Evolutionary conservation across 2,329 filamentous ascomycete species (phyloP).

Genomic region (Stagonosporopsis cucurbitacearum): DNA sequence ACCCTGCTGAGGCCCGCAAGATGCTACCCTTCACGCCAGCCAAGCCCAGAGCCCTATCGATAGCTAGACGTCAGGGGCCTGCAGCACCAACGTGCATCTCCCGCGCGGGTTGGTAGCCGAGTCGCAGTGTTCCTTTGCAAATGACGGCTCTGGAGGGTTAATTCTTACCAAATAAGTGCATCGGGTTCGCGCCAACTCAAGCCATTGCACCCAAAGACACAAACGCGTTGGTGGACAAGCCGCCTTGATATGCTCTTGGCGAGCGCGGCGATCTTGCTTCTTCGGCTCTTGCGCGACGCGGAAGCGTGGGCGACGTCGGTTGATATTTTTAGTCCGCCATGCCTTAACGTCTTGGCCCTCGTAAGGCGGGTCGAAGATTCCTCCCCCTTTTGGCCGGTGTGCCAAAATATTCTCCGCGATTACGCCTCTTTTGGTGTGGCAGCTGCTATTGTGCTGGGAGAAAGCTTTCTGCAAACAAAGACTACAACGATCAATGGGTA

Average conservation of each 20-base stretch:
- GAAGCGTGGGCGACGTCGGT: conserved; percentile 17
- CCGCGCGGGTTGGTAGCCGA: conserved; percentile 6
- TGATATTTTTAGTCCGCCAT: conserved; percentile 26
- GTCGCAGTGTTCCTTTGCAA: not conserved
- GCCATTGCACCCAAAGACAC: conserved; percentile 7
- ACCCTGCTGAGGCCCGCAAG: not conserved
- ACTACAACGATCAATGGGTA: not conserved
- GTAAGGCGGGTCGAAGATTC: conserved; percentile 4
- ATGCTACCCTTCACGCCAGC: conserved; percentile 11
- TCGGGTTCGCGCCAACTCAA: conserved; percentile 4
- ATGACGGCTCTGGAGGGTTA: conserved; percentile 1
- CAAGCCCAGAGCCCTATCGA: conserved; percentile 8
- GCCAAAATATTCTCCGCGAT: conserved; percentile 10
- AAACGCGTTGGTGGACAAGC: conserved; percentile 7
- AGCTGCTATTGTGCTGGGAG: not conserved
- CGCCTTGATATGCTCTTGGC: conserved; percentile 15
- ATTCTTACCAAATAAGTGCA: conserved; percentile 7
- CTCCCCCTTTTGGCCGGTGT: conserved; percentile 1
- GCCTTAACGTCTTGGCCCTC: conserved; percentile 22
- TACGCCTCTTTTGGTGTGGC: not conserved
- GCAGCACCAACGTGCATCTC: conserved; percentile 12
- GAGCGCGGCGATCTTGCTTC: conserved; percentile 21
- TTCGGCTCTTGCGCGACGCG: conserved; percentile 18
- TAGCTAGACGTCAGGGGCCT: conserved; percentile 9
- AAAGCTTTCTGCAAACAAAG: not conserved